phyloP scores from a whole-genome alignment of 1,284 basidiomycete genomes.

The Leccinum pachyderme region DNA sequence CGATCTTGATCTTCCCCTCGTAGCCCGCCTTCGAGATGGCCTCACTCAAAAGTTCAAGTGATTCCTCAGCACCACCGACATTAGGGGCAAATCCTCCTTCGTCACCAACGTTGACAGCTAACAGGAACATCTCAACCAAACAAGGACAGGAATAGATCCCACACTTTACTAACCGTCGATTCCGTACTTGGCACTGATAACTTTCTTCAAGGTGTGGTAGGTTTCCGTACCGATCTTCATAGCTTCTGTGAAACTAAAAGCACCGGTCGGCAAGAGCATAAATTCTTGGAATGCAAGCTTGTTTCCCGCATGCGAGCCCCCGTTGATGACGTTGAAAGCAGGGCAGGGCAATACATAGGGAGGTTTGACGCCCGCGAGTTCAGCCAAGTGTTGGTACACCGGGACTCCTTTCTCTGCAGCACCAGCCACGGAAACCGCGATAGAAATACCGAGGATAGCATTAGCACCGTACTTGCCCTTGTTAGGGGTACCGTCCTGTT shows the following conservation, averaged over 20 bases:
- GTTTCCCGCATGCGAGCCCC: conserved; percentile 99
- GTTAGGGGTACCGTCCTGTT: conserved; percentile 96
- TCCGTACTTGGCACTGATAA: conserved; percentile 99
- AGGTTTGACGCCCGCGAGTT: conserved; percentile 90
- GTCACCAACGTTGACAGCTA: conserved; percentile 98
- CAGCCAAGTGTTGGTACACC: conserved; percentile 95
- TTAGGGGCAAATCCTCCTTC: conserved; percentile 99
- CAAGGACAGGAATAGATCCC: neutral
- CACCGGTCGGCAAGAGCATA: conserved; percentile 98
- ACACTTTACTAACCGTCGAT: conserved; percentile 76
- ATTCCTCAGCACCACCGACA: conserved; percentile 95
- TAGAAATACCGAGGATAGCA: conserved; percentile 98
- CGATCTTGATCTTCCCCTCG: conserved; percentile 98
- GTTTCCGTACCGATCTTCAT: conserved; percentile 99
- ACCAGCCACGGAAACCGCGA: conserved; percentile 92
- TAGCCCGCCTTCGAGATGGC: conserved; percentile 98
- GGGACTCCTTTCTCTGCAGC: conserved; percentile 94
- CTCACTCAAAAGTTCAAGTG: conserved; percentile 92
- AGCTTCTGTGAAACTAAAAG: conserved; percentile 89
- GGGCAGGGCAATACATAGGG: conserved; percentile 92
- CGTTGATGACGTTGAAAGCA: conserved; percentile 99
- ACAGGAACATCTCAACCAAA: conserved; percentile 10
- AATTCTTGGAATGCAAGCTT: conserved; percentile 99
- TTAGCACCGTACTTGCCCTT: conserved; percentile 99
- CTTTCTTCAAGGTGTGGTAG: conserved; percentile 99